Conservation (phyloP, 805 yeast species). For the Wickerhamomyces alni region DNA sequence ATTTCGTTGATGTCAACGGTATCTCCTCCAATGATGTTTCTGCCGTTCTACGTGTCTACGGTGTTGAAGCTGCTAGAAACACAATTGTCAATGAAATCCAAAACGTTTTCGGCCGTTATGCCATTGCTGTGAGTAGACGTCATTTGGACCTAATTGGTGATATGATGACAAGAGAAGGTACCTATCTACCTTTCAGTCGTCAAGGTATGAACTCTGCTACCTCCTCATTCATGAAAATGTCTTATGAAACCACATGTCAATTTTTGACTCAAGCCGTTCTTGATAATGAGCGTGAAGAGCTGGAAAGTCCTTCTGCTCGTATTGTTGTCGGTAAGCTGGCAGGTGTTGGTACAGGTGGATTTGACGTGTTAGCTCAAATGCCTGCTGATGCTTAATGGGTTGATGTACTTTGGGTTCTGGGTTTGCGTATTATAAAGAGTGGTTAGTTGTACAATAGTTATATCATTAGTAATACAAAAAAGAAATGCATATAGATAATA, state of each 20-base stretch:
- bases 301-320: constrained; percentile 90
- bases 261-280: constrained; percentile 94
- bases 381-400: constrained; percentile 19
- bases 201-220: constrained; percentile 96
- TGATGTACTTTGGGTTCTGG: not conserved
- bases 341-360: constrained; percentile 93
- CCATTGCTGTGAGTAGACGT: constrained; percentile 86
- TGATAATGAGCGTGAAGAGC: constrained; percentile 81
- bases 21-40: constrained; percentile 90
- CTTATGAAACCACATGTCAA: constrained; percentile 97
- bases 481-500: constrained; percentile 1
- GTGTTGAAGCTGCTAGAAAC: constrained; percentile 98
- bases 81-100: constrained; percentile 94
- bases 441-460: not conserved
- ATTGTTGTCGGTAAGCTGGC: constrained; percentile 88
- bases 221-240: constrained; percentile 97
- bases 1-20: constrained; percentile 83
- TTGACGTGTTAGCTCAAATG: constrained; percentile 58
- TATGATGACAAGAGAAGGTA: constrained; percentile 98
- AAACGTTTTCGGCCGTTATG: constrained; percentile 93
- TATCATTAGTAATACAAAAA: not conserved
- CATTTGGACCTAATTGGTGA: constrained; percentile 97
- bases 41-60: constrained; percentile 85
- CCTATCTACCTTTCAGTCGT: constrained; percentile 93
- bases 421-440: not conserved